Evolutionary conservation across 306 rosid genomes (phyloP).

Genomic region (Lablab purpureus): DNA sequence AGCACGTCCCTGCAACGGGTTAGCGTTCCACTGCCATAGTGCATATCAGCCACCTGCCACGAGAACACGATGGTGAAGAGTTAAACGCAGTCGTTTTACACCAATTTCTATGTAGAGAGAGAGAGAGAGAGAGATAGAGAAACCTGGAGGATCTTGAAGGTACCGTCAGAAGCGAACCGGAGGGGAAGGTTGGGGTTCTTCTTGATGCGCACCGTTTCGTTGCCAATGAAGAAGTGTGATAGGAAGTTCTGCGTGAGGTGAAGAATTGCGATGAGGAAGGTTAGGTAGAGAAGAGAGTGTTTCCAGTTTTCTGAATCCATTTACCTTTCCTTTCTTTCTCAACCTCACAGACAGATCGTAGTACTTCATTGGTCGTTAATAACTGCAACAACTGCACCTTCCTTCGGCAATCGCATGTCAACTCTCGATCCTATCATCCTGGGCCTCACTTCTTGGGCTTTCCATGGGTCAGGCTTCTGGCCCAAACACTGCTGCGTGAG

Average conservation of each 20-base stretch:
- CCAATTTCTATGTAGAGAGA: not conserved
- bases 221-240: conserved; percentile 47
- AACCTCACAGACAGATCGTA: not conserved
- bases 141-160: conserved; percentile 95
- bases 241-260: conserved; percentile 52
- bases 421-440: not conserved
- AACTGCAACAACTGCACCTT: not conserved
- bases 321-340: not conserved
- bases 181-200: conserved; percentile 74
- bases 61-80: not conserved
- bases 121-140: not conserved
- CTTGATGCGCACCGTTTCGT: conserved; percentile 57
- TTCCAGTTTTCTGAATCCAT: conserved; percentile 54
- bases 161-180: conserved; percentile 79
- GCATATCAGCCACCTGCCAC: conserved; percentile 91
- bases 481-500: not conserved
- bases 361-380: not conserved
- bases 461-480: not conserved
- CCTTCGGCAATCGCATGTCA: not conserved
- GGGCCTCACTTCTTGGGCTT: conserved; percentile 10
- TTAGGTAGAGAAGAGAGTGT: conserved; percentile 54
- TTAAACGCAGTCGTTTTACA: not conserved
- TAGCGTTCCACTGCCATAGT: conserved; percentile 68
- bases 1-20: conserved; percentile 79
- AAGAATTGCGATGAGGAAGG: conserved; percentile 39